Conservation (phyloP, 2,329 filamentous ascomycete genomes). For the Proliferodiscus dingleyae region DNA sequence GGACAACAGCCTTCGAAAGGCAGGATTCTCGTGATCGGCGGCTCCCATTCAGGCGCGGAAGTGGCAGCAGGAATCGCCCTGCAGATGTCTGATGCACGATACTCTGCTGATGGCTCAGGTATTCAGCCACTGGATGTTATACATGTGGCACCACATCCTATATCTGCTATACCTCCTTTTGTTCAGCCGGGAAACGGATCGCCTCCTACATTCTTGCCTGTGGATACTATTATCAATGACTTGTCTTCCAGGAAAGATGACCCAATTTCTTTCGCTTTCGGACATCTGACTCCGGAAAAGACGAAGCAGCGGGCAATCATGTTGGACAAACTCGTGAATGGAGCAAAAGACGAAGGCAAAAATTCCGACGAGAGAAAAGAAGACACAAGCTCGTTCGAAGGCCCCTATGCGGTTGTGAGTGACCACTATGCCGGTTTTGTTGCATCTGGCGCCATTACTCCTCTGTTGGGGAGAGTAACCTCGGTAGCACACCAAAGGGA, state of each 20-base stretch:
- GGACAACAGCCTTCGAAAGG: neutral
- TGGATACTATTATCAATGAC: neutral
- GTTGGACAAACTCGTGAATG: neutral
- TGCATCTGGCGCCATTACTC: conserved; percentile 17
- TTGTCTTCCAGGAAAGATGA: neutral
- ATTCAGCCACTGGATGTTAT: neutral
- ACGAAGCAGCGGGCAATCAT: neutral
- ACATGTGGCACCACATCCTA: neutral
- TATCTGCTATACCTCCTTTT: neutral
- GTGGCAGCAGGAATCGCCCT: conserved; percentile 17
- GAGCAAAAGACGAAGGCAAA: neutral
- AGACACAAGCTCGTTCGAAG: neutral
- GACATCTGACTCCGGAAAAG: neutral
- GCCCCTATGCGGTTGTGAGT: conserved; percentile 19
- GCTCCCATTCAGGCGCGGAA: conserved; percentile 9
- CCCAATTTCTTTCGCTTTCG: neutral
- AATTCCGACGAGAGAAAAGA: neutral
- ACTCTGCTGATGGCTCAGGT: conserved; percentile 17
- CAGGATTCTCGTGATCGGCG: conserved; percentile 6
- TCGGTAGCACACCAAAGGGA: neutral
- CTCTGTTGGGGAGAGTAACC: conserved; percentile 11
- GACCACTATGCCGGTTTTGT: conserved; percentile 19
- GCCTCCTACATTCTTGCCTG: neutral
- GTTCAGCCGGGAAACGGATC: neutral
- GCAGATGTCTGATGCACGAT: conserved; percentile 35